Conservation (phyloP, 768 basidiomycete species). For the Amanita molliuscula region DNA sequence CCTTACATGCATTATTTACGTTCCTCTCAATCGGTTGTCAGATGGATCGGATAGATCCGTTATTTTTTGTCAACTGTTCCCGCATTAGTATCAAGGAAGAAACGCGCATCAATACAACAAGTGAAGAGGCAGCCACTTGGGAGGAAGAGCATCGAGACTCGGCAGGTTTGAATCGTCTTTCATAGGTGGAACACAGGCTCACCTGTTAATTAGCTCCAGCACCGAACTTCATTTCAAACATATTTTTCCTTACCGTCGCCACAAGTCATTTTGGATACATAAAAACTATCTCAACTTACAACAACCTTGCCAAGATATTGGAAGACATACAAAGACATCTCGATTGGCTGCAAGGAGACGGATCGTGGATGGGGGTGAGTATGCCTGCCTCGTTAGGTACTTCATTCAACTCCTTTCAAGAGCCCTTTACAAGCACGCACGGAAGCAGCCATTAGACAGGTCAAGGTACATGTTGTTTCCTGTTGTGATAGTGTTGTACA, state of each 20-base stretch:
- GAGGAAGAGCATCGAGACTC: slow-evolving; percentile 36
- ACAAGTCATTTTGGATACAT: slow-evolving; percentile 86
- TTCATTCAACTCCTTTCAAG: slow-evolving; percentile 22
- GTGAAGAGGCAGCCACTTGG: slow-evolving; percentile 77
- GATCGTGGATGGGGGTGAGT: slow-evolving; percentile 76
- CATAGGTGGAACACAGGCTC: background rate
- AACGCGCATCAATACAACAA: slow-evolving; percentile 89
- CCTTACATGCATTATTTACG: background rate
- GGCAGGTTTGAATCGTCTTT: slow-evolving; percentile 24
- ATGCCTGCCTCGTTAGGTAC: background rate
- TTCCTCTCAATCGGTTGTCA: slow-evolving; percentile 18
- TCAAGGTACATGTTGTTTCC: slow-evolving; percentile 42
- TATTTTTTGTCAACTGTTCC: slow-evolving; percentile 64
- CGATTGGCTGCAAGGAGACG: slow-evolving; percentile 65
- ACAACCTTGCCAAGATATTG: slow-evolving; percentile 61
- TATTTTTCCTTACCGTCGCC: slow-evolving; percentile 83
- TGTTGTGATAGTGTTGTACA: background rate
- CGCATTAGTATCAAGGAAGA: slow-evolving; percentile 79
- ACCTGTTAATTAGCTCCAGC: slow-evolving; percentile 33
- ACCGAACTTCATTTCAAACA: slow-evolving; percentile 90
- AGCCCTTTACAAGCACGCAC: slow-evolving; percentile 66
- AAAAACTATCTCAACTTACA: slow-evolving; percentile 68
- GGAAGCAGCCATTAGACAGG: slow-evolving; percentile 65
- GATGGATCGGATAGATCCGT: slow-evolving; percentile 86
- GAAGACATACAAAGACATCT: slow-evolving; percentile 72